Conservation (phyloP, 257 asterid species). For the Echium plantagineum region DNA sequence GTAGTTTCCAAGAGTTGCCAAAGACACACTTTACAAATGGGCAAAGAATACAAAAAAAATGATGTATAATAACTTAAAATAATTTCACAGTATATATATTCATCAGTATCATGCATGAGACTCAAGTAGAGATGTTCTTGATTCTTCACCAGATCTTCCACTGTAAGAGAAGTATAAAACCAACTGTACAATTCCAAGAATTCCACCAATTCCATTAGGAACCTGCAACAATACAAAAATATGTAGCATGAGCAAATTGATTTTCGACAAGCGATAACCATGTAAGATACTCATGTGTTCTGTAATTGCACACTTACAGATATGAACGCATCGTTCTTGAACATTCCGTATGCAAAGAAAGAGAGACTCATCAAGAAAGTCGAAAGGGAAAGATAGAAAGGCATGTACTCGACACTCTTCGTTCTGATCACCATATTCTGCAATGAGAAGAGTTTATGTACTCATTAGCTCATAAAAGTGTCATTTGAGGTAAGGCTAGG, state of each 20-base stretch:
- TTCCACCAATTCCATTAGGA: conserved; percentile 76
- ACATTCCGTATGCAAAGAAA: conserved; percentile 70
- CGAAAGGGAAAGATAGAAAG: conserved; percentile 74
- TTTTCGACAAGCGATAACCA: not conserved
- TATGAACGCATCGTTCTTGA: conserved; percentile 53
- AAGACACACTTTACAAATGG: not conserved
- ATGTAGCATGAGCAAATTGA: not conserved
- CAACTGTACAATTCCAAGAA: conserved; percentile 67
- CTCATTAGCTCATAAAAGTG: conserved; percentile 2
- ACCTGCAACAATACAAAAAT: conserved; percentile 26
- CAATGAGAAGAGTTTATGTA: not conserved
- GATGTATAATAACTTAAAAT: not conserved
- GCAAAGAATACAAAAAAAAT: not conserved
- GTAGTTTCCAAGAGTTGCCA: not conserved
- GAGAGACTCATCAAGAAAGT: conserved; percentile 78
- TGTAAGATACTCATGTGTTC: not conserved
- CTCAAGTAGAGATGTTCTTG: conserved; percentile 47
- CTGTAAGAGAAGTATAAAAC: conserved; percentile 53
- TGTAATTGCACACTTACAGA: conserved; percentile 32
- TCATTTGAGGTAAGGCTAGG: not conserved
- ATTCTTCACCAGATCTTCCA: conserved; percentile 21
- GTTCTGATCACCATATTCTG: conserved; percentile 86
- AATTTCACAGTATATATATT: too few species aligned
- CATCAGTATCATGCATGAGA: conserved; percentile 27
- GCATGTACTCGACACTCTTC: conserved; percentile 79